A percentile compares a stretch with the other conserved stretches of the same genome.
Conservation (phyloP, 306 rosid genomes). For the Cicer yamashitae region DNA sequence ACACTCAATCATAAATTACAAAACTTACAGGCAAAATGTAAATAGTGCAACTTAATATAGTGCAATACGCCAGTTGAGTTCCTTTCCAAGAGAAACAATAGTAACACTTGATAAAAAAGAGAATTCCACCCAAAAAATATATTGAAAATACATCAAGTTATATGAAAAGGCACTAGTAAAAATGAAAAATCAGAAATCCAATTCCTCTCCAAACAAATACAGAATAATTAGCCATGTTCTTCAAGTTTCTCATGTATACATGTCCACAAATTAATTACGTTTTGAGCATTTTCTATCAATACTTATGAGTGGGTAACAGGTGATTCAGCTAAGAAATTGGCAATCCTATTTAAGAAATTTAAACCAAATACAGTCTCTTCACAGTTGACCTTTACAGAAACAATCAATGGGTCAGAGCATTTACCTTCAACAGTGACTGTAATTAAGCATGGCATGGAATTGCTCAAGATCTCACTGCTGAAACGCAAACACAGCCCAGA, state of each 20-base stretch:
- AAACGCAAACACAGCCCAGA: constrained; percentile 91
- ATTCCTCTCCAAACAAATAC: constrained; percentile 10
- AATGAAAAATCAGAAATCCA: constrained; percentile 1
- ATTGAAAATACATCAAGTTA: background rate
- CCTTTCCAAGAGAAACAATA: constrained; percentile 5
- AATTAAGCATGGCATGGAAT: constrained; percentile 77
- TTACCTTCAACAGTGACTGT: constrained; percentile 80
- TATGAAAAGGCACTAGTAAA: background rate
- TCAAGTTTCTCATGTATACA: constrained; percentile 21
- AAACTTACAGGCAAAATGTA: constrained; percentile 11
- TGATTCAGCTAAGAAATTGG: constrained; percentile 75
- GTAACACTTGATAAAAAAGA: constrained; percentile 14
- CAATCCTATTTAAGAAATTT: constrained; percentile 85
- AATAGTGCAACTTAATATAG: constrained; percentile 17
- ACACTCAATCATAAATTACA: constrained; percentile 20
- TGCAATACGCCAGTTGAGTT: background rate
- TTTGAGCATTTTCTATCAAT: constrained; percentile 36
- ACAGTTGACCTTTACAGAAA: constrained; percentile 81
- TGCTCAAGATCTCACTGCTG: constrained; percentile 80
- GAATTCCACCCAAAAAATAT: background rate
- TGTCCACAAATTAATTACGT: constrained; percentile 33
- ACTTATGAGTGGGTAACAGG: constrained; percentile 49
- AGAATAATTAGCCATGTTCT: constrained; percentile 21
- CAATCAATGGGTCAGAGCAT: constrained; percentile 76
- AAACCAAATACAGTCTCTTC: constrained; percentile 95